Evolutionary conservation across 2,329 filamentous ascomycete genomes (phyloP), one percentile per base, ranked within the genome.

Genomic region (Epicoccum nigrum): DNA sequence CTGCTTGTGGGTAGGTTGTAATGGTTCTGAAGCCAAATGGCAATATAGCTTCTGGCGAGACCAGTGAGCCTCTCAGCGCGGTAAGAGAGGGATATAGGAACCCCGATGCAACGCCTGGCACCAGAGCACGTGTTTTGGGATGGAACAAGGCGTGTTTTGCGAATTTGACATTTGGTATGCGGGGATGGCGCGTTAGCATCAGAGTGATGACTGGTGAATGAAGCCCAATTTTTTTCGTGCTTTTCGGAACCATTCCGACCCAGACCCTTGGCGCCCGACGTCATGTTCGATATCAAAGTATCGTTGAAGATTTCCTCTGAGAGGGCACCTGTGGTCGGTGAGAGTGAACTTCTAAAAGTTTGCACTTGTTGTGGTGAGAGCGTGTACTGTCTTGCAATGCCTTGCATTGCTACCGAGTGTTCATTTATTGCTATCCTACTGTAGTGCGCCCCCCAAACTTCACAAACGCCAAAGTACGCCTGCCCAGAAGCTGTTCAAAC

Each of bases 161-260:
- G 50, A 55, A 31, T 50, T 56, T 64, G 58, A 71, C 69, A 72
- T 72, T 71, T 71, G 68, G 62, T 59, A 67, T 44, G 60, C 60
- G 64, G 54, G 65, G 54, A 52, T 38, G 48, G 50, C 54, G 63
- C 60, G 57, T 67, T 62, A 45, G 63, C 69, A 71, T 71, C 51
- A 62, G 61, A 64, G 47, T 56, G 67, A 59, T 61, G 61, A 63
- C 60, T 62, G 58, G 54, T 56, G 47, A 46, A 46, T 59, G 55
- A 47, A 50, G 49, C 51, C 57, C 59, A 64, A 68, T 67, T 53
- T 60, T 59, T 44, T 64, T 54, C 58, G 54, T 55, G 59, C 59
- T 62, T 62, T 62, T 60, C 54, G 62, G 57, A 64, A 55, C 27
- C 25, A 21, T 62, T 64, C 59, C 61, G 62, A 61, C 30, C 54